phyloP scores from a whole-genome alignment of 2,329 filamentous ascomycete genomes.

The Didymella segeticola region DNA sequence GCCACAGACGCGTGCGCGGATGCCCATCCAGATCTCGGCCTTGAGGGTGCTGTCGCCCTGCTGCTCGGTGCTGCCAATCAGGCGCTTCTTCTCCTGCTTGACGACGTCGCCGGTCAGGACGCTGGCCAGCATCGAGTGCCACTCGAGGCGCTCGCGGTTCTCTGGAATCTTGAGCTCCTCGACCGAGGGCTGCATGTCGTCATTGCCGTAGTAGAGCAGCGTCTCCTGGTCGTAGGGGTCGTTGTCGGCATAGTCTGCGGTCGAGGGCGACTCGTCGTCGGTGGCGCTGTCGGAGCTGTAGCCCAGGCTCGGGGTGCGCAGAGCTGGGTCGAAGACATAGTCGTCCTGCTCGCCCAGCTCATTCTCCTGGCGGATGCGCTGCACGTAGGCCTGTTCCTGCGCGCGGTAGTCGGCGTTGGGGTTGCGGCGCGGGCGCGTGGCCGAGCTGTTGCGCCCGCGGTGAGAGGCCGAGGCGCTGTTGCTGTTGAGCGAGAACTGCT shows the following conservation, averaged over 20 bases:
- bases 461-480: constrained; percentile 45
- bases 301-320: constrained; percentile 71
- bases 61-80: constrained; percentile 82
- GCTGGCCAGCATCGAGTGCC: constrained; percentile 97
- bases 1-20: constrained; percentile 83
- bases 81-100: constrained; percentile 93
- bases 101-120: constrained; percentile 97
- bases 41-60: constrained; percentile 73
- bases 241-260: constrained; percentile 80
- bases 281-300: constrained; percentile 79
- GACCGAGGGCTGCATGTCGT: constrained; percentile 84
- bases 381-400: constrained; percentile 94
- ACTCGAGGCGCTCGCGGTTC: constrained; percentile 90
- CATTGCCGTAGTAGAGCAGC: constrained; percentile 89
- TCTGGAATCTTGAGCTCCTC: constrained; percentile 89
- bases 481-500: constrained; percentile 55
- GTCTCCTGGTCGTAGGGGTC: constrained; percentile 91
- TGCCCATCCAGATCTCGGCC: constrained; percentile 83
- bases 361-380: constrained; percentile 83
- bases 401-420: constrained; percentile 77
- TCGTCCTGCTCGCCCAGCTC: constrained; percentile 64
- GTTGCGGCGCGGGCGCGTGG: constrained; percentile 63
- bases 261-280: constrained; percentile 88
- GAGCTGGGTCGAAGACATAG: constrained; percentile 70
- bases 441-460: constrained; percentile 64